phyloP scores from a whole-genome alignment of 176 grass and related monocot genomes.

The Zea mays region DNA sequence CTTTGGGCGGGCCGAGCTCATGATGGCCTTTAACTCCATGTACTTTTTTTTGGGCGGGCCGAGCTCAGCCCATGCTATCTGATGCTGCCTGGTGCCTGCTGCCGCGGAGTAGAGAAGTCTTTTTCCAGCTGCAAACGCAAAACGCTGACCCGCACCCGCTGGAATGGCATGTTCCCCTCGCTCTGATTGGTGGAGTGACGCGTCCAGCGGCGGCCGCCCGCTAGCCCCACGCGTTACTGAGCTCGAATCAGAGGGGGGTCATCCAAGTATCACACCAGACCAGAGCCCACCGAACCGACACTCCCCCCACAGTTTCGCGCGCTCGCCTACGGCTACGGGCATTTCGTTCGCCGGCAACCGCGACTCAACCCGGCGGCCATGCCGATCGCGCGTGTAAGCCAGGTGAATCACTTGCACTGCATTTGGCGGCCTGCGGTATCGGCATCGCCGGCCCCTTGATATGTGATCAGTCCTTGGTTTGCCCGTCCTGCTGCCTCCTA shows the following conservation, averaged over 20 bases:
- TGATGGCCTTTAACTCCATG: too few species aligned
- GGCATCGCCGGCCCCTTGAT: neutral
- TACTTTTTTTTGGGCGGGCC: neutral
- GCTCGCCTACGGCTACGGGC: neutral
- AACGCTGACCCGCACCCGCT: neutral
- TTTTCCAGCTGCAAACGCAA: neutral
- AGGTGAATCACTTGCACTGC: neutral
- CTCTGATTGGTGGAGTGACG: slow-evolving; percentile 26
- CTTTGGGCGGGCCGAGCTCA: neutral
- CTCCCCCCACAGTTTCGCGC: neutral
- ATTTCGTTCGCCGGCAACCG: neutral
- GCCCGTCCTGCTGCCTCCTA: neutral
- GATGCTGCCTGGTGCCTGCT: neutral
- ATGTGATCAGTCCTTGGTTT: slow-evolving; percentile 10
- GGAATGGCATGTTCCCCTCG: neutral
- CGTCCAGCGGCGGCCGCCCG: neutral
- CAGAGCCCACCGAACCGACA: neutral
- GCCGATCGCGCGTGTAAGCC: neutral
- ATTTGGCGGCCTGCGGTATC: neutral
- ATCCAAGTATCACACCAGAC: neutral
- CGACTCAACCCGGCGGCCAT: neutral
- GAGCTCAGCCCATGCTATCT: neutral
- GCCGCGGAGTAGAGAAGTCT: neutral
- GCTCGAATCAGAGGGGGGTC: neutral
- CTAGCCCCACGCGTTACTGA: neutral